Base-by-base conservation (phyloP, 2,329 filamentous ascomycete species). In the Hortaea sp. region DNA sequence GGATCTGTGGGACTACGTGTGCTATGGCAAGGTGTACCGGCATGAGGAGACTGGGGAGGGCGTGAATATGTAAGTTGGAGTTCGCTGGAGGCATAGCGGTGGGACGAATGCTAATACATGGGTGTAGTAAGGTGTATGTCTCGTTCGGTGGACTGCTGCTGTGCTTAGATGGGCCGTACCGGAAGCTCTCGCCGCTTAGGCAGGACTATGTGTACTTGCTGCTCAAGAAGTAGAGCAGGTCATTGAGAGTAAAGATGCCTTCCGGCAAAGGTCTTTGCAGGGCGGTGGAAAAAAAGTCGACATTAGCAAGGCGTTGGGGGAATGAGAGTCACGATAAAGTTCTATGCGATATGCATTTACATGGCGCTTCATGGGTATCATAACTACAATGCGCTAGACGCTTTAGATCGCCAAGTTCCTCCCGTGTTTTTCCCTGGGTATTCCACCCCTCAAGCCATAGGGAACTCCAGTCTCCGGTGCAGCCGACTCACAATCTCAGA, bases 171-270 rank as follows among this genome's bases (percentile, higher is more conserved):
- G 92, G 94, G 5, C 92, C 92, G 2, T 92, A 94, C 68, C 94
- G 92, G 75, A 95, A 95, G 73, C 79, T 98, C 52, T 94, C 85
- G 31, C 85, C 88, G 29, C 70, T 98, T 62, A 81, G 88, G 59
- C 90, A 95, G 60, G 92, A 98, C 66, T 84, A 95, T 63, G 81
- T 94, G 53, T 98, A 98, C 65, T 77, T 98, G 50, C 76, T 97
- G 50, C 74, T 94, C 57, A 98, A 95, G 80, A 95, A 94, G 81
- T 90, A 56, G 31, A 28, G 11, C 41, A n/a, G n/a, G 31, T 20
- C 20, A 20, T 20, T 20, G 20, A 20, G 20, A 20, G 11, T 10
- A 29, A 41, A 29, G 39, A 1, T 4, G 37, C 5, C 7, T 10
- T 9, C 2, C 12, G 28, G 7, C 3, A 12, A 39, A 10, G 37